Conservation (phyloP, 2,329 filamentous ascomycete species). For the Arthroderma sp. region DNA sequence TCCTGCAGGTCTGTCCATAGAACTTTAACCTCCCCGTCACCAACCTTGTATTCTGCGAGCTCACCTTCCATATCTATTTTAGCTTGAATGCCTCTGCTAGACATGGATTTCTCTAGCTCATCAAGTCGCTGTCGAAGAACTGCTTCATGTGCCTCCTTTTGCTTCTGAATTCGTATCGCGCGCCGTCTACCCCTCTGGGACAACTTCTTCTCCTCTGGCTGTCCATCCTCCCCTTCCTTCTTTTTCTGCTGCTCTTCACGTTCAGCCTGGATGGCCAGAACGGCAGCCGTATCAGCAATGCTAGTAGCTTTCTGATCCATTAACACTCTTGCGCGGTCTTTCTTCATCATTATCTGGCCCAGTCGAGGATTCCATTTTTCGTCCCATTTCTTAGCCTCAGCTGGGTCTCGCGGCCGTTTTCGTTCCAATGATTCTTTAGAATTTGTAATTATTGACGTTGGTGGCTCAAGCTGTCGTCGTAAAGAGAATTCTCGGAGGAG, state of each 20-base stretch:
- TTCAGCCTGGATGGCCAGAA: slow-evolving; percentile 32
- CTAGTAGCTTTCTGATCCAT: slow-evolving; percentile 56
- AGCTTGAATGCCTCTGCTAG: slow-evolving; percentile 15
- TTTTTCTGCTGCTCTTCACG: slow-evolving; percentile 12
- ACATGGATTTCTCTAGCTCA: slow-evolving; percentile 16
- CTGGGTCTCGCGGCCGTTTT: slow-evolving; percentile 28
- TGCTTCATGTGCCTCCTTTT: slow-evolving; percentile 18
- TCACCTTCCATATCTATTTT: slow-evolving; percentile 21
- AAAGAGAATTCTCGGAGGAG: slow-evolving; percentile 49
- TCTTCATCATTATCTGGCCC: slow-evolving; percentile 36
- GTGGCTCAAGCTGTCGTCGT: slow-evolving; percentile 45
- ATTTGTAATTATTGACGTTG: slow-evolving; percentile 33
- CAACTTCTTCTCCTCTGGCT: slow-evolving; percentile 18
- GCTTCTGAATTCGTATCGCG: slow-evolving; percentile 20
- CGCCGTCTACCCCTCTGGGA: slow-evolving; percentile 24
- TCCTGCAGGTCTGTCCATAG: slow-evolving; percentile 37
- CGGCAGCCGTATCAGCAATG: slow-evolving; percentile 48
- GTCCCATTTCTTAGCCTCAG: slow-evolving; percentile 32
- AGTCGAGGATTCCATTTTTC: slow-evolving; percentile 31
- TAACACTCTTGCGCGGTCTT: slow-evolving; percentile 40
- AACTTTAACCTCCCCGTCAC: slow-evolving; percentile 31
- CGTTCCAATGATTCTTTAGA: slow-evolving; percentile 33
- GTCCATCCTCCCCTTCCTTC: slow-evolving; percentile 8
- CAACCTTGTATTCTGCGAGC: slow-evolving; percentile 19
- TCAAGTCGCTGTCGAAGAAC: slow-evolving; percentile 20